Conservation (phyloP, 768 basidiomycete genomes). For the Suillus subluteus region DNA sequence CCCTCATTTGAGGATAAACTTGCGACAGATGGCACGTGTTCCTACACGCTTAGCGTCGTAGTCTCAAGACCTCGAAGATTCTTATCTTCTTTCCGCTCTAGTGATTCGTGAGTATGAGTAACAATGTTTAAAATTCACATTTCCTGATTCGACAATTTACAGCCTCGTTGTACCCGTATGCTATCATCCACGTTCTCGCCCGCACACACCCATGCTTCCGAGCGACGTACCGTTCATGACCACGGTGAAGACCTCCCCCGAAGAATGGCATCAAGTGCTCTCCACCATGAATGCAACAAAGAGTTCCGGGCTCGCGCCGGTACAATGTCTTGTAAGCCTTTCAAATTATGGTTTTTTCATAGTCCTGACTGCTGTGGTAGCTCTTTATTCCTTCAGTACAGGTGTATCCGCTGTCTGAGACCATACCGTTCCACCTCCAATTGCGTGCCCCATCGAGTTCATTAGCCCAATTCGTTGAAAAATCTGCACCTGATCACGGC, state of each 20-base stretch:
- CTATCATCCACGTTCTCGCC: conserved; percentile 58
- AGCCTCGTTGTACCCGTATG: conserved; percentile 54
- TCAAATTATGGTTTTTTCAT: background rate
- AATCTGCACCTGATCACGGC: conserved; percentile 15
- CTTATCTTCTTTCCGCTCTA: conserved; percentile 48
- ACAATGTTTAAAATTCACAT: conserved; percentile 11
- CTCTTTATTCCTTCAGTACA: conserved; percentile 62
- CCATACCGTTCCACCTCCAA: conserved; percentile 69
- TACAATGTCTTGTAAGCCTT: conserved; percentile 54
- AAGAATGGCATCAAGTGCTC: conserved; percentile 64
- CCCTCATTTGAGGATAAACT: conserved; percentile 44
- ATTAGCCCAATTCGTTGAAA: conserved; percentile 48
- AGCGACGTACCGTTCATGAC: conserved; percentile 52
- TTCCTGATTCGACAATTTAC: conserved; percentile 2
- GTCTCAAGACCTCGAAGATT: conserved; percentile 43
- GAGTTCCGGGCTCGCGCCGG: conserved; percentile 38
- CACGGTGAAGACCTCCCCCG: conserved; percentile 61
- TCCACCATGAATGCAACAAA: conserved; percentile 45
- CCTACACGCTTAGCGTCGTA: conserved; percentile 51
- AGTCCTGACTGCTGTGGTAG: conserved; percentile 34
- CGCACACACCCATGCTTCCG: conserved; percentile 54
- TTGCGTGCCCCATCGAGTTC: conserved; percentile 50
- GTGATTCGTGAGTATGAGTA: conserved; percentile 43
- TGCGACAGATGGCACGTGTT: conserved; percentile 36
- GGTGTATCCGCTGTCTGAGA: conserved; percentile 56